A percentile compares a stretch with the other conserved stretches of the same genome.
Conservation (phyloP, 225 moss, liverwort and hornwort species). For the Physcomitrellopsis africana region DNA sequence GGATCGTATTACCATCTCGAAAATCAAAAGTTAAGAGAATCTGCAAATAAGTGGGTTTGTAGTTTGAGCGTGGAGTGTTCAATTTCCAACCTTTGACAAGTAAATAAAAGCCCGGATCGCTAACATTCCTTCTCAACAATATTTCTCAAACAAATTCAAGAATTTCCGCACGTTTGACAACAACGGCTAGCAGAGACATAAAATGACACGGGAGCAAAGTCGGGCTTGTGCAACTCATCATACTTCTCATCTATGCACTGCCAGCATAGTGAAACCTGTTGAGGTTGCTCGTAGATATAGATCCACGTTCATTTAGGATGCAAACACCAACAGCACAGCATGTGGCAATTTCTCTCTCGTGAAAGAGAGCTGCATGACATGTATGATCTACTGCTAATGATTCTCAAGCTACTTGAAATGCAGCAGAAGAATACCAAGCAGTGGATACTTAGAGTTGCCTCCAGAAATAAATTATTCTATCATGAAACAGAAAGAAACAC, state of each 20-base stretch:
- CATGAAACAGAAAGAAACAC: neutral
- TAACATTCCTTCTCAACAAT: too few species aligned
- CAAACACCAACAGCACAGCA: slow-evolving; percentile 39
- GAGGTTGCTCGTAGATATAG: slow-evolving; percentile 51
- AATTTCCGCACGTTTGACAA: too few species aligned
- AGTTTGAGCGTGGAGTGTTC: too few species aligned
- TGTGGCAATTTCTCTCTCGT: slow-evolving; percentile 51
- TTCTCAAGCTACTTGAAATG: slow-evolving; percentile 59
- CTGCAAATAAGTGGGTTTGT: too few species aligned
- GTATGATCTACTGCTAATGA: slow-evolving; percentile 42
- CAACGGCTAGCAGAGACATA: too few species aligned
- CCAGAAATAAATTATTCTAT: slow-evolving; percentile 13
- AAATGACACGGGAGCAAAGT: too few species aligned
- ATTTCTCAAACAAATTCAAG: too few species aligned
- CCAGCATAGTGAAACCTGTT: slow-evolving; percentile 50
- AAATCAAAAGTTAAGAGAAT: too few species aligned
- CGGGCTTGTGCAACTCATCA: slow-evolving; percentile 22
- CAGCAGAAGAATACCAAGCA: slow-evolving; percentile 57
- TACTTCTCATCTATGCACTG: slow-evolving; percentile 43
- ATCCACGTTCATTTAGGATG: slow-evolving; percentile 55
- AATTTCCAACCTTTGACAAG: too few species aligned
- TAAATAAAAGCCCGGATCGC: too few species aligned
- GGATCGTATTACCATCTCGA: too few species aligned
- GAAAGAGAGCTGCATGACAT: slow-evolving; percentile 58
- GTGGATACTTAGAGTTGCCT: slow-evolving; percentile 32